Percentiles rank a stretch among this genome's conserved stretches.
phyloP scores from a whole-genome alignment of 352 stramenopile genomes.

The Pythium sukuiense region DNA sequence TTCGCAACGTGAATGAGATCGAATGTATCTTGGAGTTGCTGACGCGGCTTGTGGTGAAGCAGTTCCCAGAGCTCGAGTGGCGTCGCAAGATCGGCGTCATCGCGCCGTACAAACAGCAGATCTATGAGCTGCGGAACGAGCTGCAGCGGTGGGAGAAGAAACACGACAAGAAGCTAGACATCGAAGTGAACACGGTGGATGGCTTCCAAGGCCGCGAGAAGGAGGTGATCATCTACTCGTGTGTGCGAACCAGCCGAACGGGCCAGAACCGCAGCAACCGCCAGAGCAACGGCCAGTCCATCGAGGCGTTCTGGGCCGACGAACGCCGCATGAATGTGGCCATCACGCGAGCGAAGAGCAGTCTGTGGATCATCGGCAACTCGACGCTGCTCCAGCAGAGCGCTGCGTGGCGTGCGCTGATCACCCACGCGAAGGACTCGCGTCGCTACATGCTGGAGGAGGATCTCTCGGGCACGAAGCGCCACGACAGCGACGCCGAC shows the following conservation, averaged over 20 bases:
- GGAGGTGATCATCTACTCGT: conserved; percentile 97
- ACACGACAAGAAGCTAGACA: conserved; percentile 38
- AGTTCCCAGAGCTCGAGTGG: conserved; percentile 70
- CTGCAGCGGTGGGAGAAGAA: conserved; percentile 65
- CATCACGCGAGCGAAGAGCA: conserved; percentile 96
- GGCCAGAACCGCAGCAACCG: conserved; percentile 65
- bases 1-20: conserved; percentile 79
- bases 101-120: conserved; percentile 98
- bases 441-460: conserved; percentile 44
- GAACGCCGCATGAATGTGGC: conserved; percentile 98
- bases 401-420: conserved; percentile 62
- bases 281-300: conserved; percentile 29
- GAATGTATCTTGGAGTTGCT: conserved; percentile 78
- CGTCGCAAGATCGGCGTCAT: conserved; percentile 96
- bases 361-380: conserved; percentile 89
- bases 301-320: conserved; percentile 94
- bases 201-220: conserved; percentile 98
- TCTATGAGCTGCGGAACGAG: conserved; percentile 86
- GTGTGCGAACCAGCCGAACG: conserved; percentile 92
- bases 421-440: conserved; percentile 60
- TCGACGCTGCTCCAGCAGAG: conserved; percentile 68
- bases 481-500: neutral
- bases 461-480: conserved; percentile 12
- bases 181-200: conserved; percentile 96
- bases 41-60: conserved; percentile 88